Percentiles rank a stretch among this genome's conserved stretches.
These are phyloP conservation scores for Hyaloscypha variabilis DNA, from an alignment of 495 filamentous ascomycete genomes.

Conservation along the genomic window DNA sequence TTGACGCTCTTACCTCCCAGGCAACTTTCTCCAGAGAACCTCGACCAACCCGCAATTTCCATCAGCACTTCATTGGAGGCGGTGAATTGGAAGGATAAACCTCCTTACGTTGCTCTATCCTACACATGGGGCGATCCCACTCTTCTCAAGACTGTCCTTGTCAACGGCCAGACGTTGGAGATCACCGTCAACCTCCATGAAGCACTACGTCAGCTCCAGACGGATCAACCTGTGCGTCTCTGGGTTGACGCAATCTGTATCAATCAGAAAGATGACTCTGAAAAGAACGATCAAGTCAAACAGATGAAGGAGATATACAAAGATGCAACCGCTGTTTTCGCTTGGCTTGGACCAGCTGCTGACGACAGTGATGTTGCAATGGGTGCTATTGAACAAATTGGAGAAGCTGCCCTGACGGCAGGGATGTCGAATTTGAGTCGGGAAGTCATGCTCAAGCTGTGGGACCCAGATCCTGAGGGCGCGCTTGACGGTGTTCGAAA, in stretches of 20 bases:
- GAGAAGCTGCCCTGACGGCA: neutral
- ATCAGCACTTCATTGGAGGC: too few relatives aligned
- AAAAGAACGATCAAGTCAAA: conserved; percentile 12
- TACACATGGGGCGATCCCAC: too few relatives aligned
- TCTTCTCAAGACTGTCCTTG: too few relatives aligned
- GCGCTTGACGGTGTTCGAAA: neutral
- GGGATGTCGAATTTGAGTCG: neutral
- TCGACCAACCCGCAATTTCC: too few relatives aligned
- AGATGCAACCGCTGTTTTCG: conserved; percentile 7
- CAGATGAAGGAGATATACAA: conserved; percentile 14
- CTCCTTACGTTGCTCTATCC: too few relatives aligned
- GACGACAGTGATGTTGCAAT: conserved; percentile 17
- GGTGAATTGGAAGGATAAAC: too few relatives aligned
- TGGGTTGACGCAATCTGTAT: conserved; percentile 13
- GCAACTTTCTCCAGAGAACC: too few relatives aligned
- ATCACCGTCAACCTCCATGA: too few relatives aligned
- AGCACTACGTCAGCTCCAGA: too few relatives aligned
- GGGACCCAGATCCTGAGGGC: conserved; percentile 11
- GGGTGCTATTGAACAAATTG: neutral
- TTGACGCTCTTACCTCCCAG: too few relatives aligned
- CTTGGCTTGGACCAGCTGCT: conserved; percentile 9
- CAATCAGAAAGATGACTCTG: conserved; percentile 9
- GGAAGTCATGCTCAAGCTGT: conserved; percentile 3
- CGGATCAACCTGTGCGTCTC: too few relatives aligned
- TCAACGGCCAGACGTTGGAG: too few relatives aligned